Percentiles rank a stretch among this genome's conserved stretches.
Evolutionary conservation across 108 stramenopile species (phyloP).

Genomic region (Aureococcus anophagefferens): DNA sequence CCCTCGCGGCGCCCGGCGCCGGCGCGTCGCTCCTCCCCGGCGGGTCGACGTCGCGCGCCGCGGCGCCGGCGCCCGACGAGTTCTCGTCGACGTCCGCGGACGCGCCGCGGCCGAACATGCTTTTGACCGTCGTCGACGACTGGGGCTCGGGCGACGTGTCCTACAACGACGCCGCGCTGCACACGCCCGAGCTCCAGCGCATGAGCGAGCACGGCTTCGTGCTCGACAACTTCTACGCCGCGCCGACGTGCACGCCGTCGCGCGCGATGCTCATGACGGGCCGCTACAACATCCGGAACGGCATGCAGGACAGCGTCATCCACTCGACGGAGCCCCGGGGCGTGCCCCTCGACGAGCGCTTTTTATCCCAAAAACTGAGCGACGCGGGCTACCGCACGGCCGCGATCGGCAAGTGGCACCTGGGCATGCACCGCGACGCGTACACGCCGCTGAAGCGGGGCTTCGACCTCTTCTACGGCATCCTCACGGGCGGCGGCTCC

Average conservation of each 20-base stretch:
- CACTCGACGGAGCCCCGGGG: constrained; percentile 21
- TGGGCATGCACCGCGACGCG: constrained; percentile 17
- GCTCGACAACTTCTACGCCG: constrained; percentile 6
- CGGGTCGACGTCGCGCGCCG: no score
- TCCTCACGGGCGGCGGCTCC: constrained; percentile 21
- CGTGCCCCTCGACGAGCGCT: constrained; percentile 18
- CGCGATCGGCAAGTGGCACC: constrained; percentile 31
- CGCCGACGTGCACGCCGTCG: constrained; percentile 28
- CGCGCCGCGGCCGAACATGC: constrained; percentile 23
- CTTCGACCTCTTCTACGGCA: constrained; percentile 27
- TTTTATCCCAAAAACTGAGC: constrained; percentile 24
- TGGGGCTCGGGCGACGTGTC: constrained; percentile 29
- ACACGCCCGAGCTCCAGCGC: constrained; percentile 21
- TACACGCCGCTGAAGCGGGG: constrained; percentile 24
- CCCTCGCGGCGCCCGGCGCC: no score
- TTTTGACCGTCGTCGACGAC: constrained; percentile 29
- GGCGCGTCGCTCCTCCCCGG: no score
- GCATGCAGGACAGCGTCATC: constrained; percentile 29
- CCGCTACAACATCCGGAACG: constrained; percentile 20
- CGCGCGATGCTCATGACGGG: constrained; percentile 35
- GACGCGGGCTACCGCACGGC: constrained; percentile 22
- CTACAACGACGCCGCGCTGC: constrained; percentile 17
- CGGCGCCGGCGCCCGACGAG: no score
- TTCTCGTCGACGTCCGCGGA: no score
- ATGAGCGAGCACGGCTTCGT: background rate